These are phyloP conservation scores for Thielaviopsis musarum DNA, from an alignment of 2,329 filamentous ascomycete genomes.

Conservation along the genomic window DNA sequence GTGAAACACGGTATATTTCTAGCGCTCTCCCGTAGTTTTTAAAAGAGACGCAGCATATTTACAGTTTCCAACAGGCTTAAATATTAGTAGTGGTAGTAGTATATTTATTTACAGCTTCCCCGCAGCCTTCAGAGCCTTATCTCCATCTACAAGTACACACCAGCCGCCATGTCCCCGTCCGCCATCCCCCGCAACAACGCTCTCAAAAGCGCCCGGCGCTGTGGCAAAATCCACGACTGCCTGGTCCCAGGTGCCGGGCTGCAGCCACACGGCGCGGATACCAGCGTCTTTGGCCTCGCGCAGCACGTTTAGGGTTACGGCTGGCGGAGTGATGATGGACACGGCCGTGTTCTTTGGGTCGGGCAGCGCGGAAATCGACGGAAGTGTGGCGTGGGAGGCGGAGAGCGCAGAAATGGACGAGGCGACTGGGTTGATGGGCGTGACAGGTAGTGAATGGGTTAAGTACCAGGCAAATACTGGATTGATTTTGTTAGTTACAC, in stretches of 20 bases:
- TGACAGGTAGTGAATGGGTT: slow-evolving; percentile 55
- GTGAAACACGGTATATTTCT: too few species aligned
- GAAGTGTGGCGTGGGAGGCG: slow-evolving; percentile 39
- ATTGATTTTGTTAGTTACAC: neutral
- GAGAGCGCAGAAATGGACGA: slow-evolving; percentile 42
- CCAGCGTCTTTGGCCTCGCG: slow-evolving; percentile 61
- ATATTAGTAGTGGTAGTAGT: too few species aligned
- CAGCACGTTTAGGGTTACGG: slow-evolving; percentile 56
- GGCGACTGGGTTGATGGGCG: slow-evolving; percentile 64
- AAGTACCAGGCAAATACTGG: slow-evolving; percentile 85
- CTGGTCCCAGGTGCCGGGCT: slow-evolving; percentile 76
- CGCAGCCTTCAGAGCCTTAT: slow-evolving; percentile 39
- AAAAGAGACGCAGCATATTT: too few species aligned
- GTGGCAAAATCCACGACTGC: slow-evolving; percentile 54
- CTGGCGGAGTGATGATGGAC: slow-evolving; percentile 75
- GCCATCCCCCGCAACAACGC: slow-evolving; percentile 49
- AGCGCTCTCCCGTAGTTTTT: too few species aligned
- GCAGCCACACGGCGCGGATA: slow-evolving; percentile 66
- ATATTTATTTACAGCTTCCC: slow-evolving; percentile 30
- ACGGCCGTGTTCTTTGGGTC: slow-evolving; percentile 55
- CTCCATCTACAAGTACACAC: slow-evolving; percentile 78
- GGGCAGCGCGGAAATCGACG: slow-evolving; percentile 47
- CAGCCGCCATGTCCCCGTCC: slow-evolving; percentile 57
- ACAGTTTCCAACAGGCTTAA: too few species aligned
- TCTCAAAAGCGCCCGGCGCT: slow-evolving; percentile 42